A percentile compares a stretch with the other conserved stretches of the same genome.
Conservation (phyloP, 352 stramenopile genomes). For the Phytophthora kernoviae region DNA sequence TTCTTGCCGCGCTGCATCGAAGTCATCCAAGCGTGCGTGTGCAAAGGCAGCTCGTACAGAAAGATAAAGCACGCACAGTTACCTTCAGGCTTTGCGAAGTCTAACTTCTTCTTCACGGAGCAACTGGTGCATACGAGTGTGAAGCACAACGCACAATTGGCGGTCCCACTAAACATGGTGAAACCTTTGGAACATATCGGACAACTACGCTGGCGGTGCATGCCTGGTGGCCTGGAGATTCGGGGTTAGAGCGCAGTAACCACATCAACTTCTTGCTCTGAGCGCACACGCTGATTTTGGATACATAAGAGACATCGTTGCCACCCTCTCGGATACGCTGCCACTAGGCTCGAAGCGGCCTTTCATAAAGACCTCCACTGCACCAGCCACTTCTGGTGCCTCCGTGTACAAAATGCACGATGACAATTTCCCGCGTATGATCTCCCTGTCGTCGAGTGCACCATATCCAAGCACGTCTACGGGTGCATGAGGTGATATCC, state of each 20-base stretch:
- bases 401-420: conserved; percentile 48
- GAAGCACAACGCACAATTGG: conserved; percentile 32
- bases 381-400: conserved; percentile 14
- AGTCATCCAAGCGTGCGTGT: conserved; percentile 24
- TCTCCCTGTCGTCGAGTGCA: conserved; percentile 37
- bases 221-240: conserved; percentile 11
- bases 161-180: conserved; percentile 28
- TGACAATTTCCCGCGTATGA: conserved; percentile 41
- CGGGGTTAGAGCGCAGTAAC: conserved; percentile 30
- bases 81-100: conserved; percentile 25
- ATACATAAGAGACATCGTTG: conserved; percentile 31
- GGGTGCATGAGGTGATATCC: conserved; percentile 57
- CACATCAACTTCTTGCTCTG: conserved; percentile 51
- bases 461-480: conserved; percentile 38
- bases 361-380: conserved; percentile 44
- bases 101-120: conserved; percentile 38
- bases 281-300: conserved; percentile 30
- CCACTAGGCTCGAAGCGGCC: conserved; percentile 38
- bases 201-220: conserved; percentile 22
- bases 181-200: conserved; percentile 37
- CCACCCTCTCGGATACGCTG: conserved; percentile 25
- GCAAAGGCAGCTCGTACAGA: conserved; percentile 38
- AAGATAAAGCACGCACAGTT: conserved; percentile 22
- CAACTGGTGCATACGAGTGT: conserved; percentile 32
- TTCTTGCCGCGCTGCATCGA: conserved; percentile 35